These are phyloP conservation scores for Phytopythium montanum DNA, from an alignment of 352 stramenopile species.

Conservation along the genomic window DNA sequence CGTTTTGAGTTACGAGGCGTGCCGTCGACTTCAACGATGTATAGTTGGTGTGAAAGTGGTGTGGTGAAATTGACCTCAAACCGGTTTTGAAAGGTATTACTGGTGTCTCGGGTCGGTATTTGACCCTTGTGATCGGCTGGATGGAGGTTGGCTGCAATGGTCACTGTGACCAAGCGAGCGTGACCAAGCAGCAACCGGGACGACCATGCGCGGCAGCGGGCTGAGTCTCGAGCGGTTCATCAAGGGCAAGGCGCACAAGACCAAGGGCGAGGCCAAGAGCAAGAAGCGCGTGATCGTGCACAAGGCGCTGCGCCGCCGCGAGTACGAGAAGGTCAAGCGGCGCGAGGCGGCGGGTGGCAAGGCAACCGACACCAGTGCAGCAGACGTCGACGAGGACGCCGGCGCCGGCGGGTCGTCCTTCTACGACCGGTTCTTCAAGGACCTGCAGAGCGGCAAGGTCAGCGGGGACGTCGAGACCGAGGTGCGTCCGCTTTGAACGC, in stretches of 20 bases:
- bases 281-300: slow-evolving; percentile 81
- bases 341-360: slow-evolving; percentile 22
- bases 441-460: slow-evolving; percentile 40
- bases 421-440: slow-evolving; percentile 78
- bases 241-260: slow-evolving; percentile 76
- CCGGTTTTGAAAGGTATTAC: background rate
- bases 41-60: background rate
- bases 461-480: slow-evolving; percentile 21
- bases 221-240: slow-evolving; percentile 87
- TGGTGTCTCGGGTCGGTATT: slow-evolving; percentile 1
- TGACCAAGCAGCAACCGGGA: background rate
- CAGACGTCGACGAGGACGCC: background rate
- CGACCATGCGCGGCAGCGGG: slow-evolving; percentile 63
- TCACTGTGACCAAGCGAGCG: background rate
- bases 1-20: slow-evolving; percentile 39
- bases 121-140: background rate
- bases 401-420: slow-evolving; percentile 44
- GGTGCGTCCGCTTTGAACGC: background rate
- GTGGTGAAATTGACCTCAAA: background rate
- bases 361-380: slow-evolving; percentile 10
- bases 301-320: slow-evolving; percentile 71
- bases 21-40: slow-evolving; percentile 5
- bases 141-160: too few relatives aligned
- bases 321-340: slow-evolving; percentile 85
- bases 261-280: slow-evolving; percentile 77